These are phyloP conservation scores for Penicillium sp. DNA, from an alignment of 2,329 filamentous ascomycete species.

Conservation along the genomic window DNA sequence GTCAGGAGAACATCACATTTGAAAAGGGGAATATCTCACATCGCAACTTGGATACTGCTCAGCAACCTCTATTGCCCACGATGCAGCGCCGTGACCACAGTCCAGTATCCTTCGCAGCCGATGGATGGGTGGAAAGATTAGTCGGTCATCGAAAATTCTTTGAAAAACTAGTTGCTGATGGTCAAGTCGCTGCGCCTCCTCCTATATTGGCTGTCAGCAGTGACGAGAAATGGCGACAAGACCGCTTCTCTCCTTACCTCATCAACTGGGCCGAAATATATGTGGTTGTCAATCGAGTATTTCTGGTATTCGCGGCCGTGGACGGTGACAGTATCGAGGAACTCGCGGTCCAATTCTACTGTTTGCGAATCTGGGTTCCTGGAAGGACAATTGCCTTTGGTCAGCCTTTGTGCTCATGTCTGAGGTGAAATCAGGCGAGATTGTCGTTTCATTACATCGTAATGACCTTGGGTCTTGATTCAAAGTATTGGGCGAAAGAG, in stretches of 20 bases:
- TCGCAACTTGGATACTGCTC: slow-evolving; percentile 65
- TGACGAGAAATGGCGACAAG: background rate
- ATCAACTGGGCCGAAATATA: slow-evolving; percentile 70
- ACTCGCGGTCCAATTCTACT: slow-evolving; percentile 57
- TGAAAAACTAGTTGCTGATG: slow-evolving; percentile 65
- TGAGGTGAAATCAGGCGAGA: slow-evolving; percentile 2
- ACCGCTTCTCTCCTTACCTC: slow-evolving; percentile 56
- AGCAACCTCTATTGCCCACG: slow-evolving; percentile 71
- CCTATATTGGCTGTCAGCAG: slow-evolving; percentile 48
- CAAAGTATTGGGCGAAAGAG: slow-evolving; percentile 16
- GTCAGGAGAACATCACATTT: slow-evolving; percentile 19
- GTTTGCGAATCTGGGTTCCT: slow-evolving; percentile 52
- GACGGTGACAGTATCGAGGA: slow-evolving; percentile 61
- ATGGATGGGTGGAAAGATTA: slow-evolving; percentile 69
- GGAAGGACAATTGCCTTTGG: slow-evolving; percentile 12
- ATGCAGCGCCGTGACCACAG: slow-evolving; percentile 70
- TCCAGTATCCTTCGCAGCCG: slow-evolving; percentile 65
- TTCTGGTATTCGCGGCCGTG: slow-evolving; percentile 68
- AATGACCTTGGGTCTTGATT: slow-evolving; percentile 14
- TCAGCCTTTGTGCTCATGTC: slow-evolving; percentile 28
- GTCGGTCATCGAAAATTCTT: slow-evolving; percentile 65
- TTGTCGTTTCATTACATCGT: slow-evolving; percentile 33
- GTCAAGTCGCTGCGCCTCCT: slow-evolving; percentile 67
- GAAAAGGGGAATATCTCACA: slow-evolving; percentile 47
- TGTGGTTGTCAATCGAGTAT: slow-evolving; percentile 64